Conservation (phyloP, 2,329 filamentous ascomycete species). For the Colletotrichum camelliae region DNA sequence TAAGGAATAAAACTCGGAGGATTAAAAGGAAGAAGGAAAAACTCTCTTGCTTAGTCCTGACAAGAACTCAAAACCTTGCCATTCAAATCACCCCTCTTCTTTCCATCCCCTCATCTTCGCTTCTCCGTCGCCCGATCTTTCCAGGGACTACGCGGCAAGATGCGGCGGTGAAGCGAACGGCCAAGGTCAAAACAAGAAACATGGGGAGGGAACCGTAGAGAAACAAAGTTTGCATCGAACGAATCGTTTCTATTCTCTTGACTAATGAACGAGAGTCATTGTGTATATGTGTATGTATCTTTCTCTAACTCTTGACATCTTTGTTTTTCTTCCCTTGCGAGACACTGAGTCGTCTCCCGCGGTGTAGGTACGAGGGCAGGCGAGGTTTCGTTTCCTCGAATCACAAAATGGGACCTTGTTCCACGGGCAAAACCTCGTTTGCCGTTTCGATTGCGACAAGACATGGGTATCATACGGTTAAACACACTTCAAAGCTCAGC, state of each 20-base stretch:
- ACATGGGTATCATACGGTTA: constrained; percentile 18
- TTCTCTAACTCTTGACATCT: not conserved
- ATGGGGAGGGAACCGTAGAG: not conserved
- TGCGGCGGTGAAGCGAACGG: not conserved
- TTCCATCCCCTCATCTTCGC: not conserved
- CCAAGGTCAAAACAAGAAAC: not conserved
- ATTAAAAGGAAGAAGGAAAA: not conserved
- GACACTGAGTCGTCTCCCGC: not conserved
- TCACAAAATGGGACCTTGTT: not conserved
- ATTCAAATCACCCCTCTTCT: not conserved
- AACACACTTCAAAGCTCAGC: not conserved
- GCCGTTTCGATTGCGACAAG: not conserved
- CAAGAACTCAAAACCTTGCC: not conserved
- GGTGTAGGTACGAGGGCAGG: not conserved
- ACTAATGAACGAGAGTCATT: not conserved
- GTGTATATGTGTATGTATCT: not conserved
- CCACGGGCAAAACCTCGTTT: not conserved
- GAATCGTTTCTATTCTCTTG: not conserved
- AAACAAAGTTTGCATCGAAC: not conserved
- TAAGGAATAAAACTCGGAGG: not conserved
- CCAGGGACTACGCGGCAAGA: not conserved
- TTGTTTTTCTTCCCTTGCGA: not conserved
- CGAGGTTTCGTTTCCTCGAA: not conserved
- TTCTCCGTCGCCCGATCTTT: not conserved
- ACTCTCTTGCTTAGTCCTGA: constrained; percentile 2